Conservation (phyloP, 2,329 filamentous ascomycete species). For the Beauveria asiatica region DNA sequence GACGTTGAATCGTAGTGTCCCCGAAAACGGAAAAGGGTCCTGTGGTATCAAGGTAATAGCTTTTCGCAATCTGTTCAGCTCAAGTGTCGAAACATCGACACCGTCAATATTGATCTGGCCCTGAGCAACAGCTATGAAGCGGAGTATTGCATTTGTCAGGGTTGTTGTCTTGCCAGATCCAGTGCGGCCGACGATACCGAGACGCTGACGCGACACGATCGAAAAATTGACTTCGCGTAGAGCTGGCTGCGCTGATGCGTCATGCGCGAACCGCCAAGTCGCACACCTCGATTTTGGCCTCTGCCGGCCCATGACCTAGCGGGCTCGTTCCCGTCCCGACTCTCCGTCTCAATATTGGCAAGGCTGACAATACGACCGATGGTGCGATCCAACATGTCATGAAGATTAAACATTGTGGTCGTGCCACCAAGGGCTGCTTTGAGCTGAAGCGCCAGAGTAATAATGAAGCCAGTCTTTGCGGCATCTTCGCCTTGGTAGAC, state of each 20-base stretch:
- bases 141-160: slow-evolving; percentile 4
- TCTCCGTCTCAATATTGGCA: slow-evolving; percentile 1
- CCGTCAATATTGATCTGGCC: slow-evolving; percentile 7
- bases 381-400: neutral
- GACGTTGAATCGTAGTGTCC: slow-evolving; percentile 6
- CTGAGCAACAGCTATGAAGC: neutral
- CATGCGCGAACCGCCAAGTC: neutral
- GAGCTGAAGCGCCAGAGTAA: slow-evolving; percentile 10
- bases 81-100: neutral
- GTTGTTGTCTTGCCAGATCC: slow-evolving; percentile 11
- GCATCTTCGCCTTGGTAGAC: slow-evolving; percentile 1
- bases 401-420: neutral
- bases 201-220: neutral
- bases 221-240: neutral
- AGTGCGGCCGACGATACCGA: slow-evolving; percentile 12
- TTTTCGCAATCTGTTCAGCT: neutral
- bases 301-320: neutral
- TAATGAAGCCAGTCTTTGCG: slow-evolving; percentile 1
- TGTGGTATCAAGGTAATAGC: slow-evolving; percentile 7
- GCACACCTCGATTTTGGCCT: neutral
- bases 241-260: neutral
- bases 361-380: slow-evolving; percentile 4
- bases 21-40: slow-evolving; percentile 10
- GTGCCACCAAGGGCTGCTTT: neutral
- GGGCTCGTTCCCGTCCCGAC: neutral